A percentile compares a stretch with the other conserved stretches of the same genome.
phyloP scores from a whole-genome alignment of 495 filamentous ascomycete genomes.

The Rostrohypoxylon terebratum region DNA sequence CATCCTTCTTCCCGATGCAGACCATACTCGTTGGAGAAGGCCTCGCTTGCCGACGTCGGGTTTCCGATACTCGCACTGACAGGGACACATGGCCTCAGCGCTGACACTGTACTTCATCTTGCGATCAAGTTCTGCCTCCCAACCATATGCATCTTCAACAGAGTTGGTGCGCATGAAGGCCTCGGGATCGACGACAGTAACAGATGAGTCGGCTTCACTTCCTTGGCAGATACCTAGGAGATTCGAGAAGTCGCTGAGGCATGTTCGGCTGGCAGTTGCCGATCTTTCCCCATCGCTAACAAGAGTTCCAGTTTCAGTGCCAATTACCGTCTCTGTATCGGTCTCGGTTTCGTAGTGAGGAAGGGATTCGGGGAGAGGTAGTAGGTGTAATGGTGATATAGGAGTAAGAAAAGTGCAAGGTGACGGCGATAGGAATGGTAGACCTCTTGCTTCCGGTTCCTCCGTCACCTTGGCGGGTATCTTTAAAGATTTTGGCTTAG shows the following conservation, averaged over 20 bases:
- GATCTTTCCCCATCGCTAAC: conserved; percentile 27
- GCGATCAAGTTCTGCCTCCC: conserved; percentile 59
- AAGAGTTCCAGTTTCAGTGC: conserved; percentile 34
- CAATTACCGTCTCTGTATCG: conserved; percentile 51
- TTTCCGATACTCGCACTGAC: conserved; percentile 40
- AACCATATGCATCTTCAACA: conserved; percentile 60
- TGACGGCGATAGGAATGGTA: conserved; percentile 28
- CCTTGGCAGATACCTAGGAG: conserved; percentile 46
- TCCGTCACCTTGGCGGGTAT: conserved; percentile 55
- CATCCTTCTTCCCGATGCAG: conserved; percentile 33
- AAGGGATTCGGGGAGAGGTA: conserved; percentile 34
- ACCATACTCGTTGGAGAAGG: conserved; percentile 60
- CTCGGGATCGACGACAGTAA: conserved; percentile 47
- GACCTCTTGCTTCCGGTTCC: conserved; percentile 36
- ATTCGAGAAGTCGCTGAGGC: conserved; percentile 53
- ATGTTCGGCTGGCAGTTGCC: conserved; percentile 19
- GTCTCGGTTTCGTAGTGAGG: conserved; percentile 50
- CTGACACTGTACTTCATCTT: conserved; percentile 42
- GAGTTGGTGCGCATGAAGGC: conserved; percentile 39
- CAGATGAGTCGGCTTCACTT: conserved; percentile 30
- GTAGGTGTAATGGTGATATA: conserved; percentile 35
- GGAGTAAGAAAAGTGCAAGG: conserved; percentile 33
- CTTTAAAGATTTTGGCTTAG: conserved; percentile 51
- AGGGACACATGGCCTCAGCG: conserved; percentile 26
- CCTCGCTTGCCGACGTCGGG: conserved; percentile 52